Conservation (phyloP, 257 asterid genomes). For the Rhazya stricta region DNA sequence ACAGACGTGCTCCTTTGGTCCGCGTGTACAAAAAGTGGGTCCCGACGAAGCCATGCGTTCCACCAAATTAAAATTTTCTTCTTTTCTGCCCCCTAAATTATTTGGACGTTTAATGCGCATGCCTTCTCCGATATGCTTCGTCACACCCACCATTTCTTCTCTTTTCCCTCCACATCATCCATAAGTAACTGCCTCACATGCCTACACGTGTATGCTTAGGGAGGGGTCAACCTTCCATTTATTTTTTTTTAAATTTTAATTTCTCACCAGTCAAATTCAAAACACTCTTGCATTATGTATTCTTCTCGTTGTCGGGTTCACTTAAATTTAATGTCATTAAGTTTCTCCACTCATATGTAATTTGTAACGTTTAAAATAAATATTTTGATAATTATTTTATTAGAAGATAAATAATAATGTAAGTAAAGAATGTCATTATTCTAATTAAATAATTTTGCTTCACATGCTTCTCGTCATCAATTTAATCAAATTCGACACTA, state of each 20-base stretch:
- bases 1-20: constrained; percentile 32
- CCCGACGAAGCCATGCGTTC: constrained; percentile 49
- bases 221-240: constrained; percentile 8
- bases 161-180: neutral
- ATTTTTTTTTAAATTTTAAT: neutral
- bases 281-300: neutral
- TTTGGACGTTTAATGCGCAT: constrained; percentile 43
- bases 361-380: too few relatives aligned
- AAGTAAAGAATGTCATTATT: too few relatives aligned
- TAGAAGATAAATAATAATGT: too few relatives aligned
- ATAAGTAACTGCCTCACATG: neutral
- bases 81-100: constrained; percentile 26
- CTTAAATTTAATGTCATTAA: too few relatives aligned
- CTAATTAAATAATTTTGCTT: too few relatives aligned
- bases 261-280: neutral
- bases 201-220: constrained; percentile 16
- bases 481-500: too few relatives aligned
- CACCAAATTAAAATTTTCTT: constrained; percentile 16
- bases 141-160: constrained; percentile 10
- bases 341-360: too few relatives aligned
- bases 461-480: too few relatives aligned
- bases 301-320: too few relatives aligned
- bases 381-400: too few relatives aligned
- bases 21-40: constrained; percentile 54
- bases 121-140: constrained; percentile 35